Conservation (phyloP, 2,329 filamentous ascomycete genomes). For the Alternaria triticina region DNA sequence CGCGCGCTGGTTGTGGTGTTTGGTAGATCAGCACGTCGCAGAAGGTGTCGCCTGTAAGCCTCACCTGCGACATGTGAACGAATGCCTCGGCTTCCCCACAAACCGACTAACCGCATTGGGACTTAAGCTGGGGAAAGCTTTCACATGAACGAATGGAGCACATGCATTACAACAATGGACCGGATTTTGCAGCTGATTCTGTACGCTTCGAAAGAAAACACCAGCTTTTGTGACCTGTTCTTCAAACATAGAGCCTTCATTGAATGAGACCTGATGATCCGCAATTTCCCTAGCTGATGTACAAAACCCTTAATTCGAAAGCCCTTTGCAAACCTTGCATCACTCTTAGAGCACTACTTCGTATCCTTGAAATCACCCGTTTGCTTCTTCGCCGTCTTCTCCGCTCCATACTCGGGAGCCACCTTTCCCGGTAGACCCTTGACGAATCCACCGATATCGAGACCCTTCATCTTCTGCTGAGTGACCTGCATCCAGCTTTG, state of each 20-base stretch:
- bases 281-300: not conserved
- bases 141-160: conserved; percentile 4
- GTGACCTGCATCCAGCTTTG: conserved; percentile 53
- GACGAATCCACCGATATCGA: conserved; percentile 21
- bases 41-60: conserved; percentile 17
- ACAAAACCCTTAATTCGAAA: not conserved
- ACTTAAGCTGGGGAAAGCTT: conserved; percentile 13
- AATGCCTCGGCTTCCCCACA: conserved; percentile 32
- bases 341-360: not conserved
- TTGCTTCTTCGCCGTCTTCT: not conserved
- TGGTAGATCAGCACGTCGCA: conserved; percentile 3
- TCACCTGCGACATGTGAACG: conserved; percentile 28
- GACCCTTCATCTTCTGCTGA: conserved; percentile 49
- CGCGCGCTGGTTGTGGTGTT: conserved; percentile 14
- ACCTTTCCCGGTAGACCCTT: conserved; percentile 6
- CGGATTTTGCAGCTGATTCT: not conserved
- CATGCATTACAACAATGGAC: not conserved
- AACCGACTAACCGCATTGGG: conserved; percentile 9
- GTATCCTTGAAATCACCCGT: not conserved
- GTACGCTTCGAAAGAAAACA: not conserved
- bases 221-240: not conserved
- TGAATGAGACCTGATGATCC: not conserved
- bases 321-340: not conserved
- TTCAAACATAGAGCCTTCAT: not conserved
- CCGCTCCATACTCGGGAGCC: not conserved